Conservation (phyloP, 2,329 filamentous ascomycete genomes). For the Trichoderma cornu-damae region DNA sequence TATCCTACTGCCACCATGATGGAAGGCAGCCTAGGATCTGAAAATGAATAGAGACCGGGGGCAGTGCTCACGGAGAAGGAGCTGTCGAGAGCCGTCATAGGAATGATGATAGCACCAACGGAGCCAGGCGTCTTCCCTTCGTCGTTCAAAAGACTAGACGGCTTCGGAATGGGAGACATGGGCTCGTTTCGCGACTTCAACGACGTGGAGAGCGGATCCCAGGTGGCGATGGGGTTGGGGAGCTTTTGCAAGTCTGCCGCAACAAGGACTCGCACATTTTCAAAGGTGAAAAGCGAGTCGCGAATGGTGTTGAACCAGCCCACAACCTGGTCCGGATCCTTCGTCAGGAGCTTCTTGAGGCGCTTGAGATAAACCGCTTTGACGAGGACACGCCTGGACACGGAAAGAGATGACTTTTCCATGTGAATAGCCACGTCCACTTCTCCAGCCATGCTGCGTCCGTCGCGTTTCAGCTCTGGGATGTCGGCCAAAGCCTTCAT, state of each 20-base stretch:
- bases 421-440: slow-evolving; percentile 76
- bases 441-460: slow-evolving; percentile 60
- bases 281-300: slow-evolving; percentile 68
- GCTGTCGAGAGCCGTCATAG: slow-evolving; percentile 88
- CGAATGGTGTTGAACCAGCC: slow-evolving; percentile 73
- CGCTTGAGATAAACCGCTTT: slow-evolving; percentile 83
- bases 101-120: slow-evolving; percentile 70
- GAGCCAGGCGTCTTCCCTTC: slow-evolving; percentile 71
- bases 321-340: slow-evolving; percentile 70
- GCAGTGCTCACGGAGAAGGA: slow-evolving; percentile 78
- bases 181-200: slow-evolving; percentile 37
- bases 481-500: slow-evolving; percentile 86
- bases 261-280: slow-evolving; percentile 81
- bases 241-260: slow-evolving; percentile 75
- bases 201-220: slow-evolving; percentile 52
- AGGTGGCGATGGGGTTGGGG: slow-evolving; percentile 68
- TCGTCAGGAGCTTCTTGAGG: slow-evolving; percentile 72
- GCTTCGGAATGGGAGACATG: slow-evolving; percentile 65
- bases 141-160: slow-evolving; percentile 65
- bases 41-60: slow-evolving; percentile 67
- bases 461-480: slow-evolving; percentile 84
- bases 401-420: slow-evolving; percentile 67
- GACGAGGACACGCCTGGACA: slow-evolving; percentile 76
- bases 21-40: slow-evolving; percentile 72
- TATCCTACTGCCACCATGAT: slow-evolving; percentile 86